Evolutionary conservation across 2,329 filamentous ascomycete species (phyloP).

Genomic region (Aaosphaeria arxii): DNA sequence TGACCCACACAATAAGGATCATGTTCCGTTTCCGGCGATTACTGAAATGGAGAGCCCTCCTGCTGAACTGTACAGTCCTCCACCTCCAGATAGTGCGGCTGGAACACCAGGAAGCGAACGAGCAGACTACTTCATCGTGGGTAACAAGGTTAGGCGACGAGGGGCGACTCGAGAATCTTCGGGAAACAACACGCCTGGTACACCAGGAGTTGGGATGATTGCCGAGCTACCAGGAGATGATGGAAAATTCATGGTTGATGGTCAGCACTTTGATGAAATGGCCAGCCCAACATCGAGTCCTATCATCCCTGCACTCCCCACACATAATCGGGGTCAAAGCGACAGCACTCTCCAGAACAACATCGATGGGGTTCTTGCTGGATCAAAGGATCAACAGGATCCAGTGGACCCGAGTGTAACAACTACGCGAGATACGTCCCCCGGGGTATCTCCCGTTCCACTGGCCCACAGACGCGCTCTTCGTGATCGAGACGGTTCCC

Average conservation of each 20-base stretch:
- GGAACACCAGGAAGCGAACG: slow-evolving; percentile 8
- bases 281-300: slow-evolving; percentile 6
- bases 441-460: background rate
- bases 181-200: slow-evolving; percentile 21
- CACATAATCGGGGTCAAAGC: slow-evolving; percentile 23
- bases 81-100: slow-evolving; percentile 6
- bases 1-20: slow-evolving; percentile 17
- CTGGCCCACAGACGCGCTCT: too few species aligned
- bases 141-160: slow-evolving; percentile 12
- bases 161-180: slow-evolving; percentile 24
- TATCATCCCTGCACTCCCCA: slow-evolving; percentile 1
- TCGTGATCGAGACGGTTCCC: background rate
- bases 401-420: background rate
- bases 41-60: slow-evolving; percentile 34
- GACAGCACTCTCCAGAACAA: slow-evolving; percentile 21
- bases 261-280: slow-evolving; percentile 12
- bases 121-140: slow-evolving; percentile 24
- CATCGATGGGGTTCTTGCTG: slow-evolving; percentile 23
- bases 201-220: slow-evolving; percentile 10
- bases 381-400: background rate
- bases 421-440: background rate
- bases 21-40: slow-evolving; percentile 22
- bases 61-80: slow-evolving; percentile 32
- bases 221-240: slow-evolving; percentile 33
- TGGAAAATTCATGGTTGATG: slow-evolving; percentile 12